These are phyloP conservation scores for Hypoxylon sp. DNA, from an alignment of 2,329 filamentous ascomycete species.

Conservation along the genomic window DNA sequence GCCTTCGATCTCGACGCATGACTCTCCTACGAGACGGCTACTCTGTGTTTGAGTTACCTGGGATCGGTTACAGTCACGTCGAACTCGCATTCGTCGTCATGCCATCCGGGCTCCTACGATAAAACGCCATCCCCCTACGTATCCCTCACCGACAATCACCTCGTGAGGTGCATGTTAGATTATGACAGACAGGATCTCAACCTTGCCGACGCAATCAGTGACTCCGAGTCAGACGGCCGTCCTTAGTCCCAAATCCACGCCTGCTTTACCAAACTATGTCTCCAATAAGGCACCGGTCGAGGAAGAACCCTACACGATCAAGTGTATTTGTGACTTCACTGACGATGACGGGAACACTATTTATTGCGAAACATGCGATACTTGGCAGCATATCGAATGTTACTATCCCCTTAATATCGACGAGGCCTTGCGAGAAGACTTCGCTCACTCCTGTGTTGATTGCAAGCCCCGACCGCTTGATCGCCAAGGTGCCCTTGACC, in stretches of 20 bases:
- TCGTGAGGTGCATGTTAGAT: constrained; percentile 66
- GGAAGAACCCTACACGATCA: constrained; percentile 93
- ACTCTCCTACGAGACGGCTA: constrained; percentile 19
- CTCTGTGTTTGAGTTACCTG: constrained; percentile 28
- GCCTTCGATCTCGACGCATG: constrained; percentile 37
- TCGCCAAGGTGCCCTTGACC: constrained; percentile 79
- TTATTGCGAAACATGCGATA: constrained; percentile 94
- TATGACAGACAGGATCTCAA: constrained; percentile 73
- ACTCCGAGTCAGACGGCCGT: constrained; percentile 66
- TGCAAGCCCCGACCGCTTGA: constrained; percentile 86
- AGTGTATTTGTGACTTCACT: constrained; percentile 94
- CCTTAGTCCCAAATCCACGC: constrained; percentile 58
- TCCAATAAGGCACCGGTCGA: constrained; percentile 67
- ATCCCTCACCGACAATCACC: constrained; percentile 51
- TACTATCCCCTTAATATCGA: constrained; percentile 85
- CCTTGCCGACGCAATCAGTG: constrained; percentile 69
- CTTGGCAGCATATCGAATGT: constrained; percentile 98
- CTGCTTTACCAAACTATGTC: constrained; percentile 59
- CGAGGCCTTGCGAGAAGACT: constrained; percentile 78
- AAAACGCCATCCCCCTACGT: constrained; percentile 55
- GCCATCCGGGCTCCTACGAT: constrained; percentile 68
- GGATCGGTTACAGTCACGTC: constrained; percentile 55
- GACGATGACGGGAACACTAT: constrained; percentile 99
- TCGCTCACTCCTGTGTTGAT: constrained; percentile 88
- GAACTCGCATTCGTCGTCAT: constrained; percentile 69